Percentiles rank a stretch among this genome's conserved stretches.
These are phyloP conservation scores for Hypoxylon sp. DNA, from an alignment of 2,329 filamentous ascomycete genomes.

Conservation along the genomic window DNA sequence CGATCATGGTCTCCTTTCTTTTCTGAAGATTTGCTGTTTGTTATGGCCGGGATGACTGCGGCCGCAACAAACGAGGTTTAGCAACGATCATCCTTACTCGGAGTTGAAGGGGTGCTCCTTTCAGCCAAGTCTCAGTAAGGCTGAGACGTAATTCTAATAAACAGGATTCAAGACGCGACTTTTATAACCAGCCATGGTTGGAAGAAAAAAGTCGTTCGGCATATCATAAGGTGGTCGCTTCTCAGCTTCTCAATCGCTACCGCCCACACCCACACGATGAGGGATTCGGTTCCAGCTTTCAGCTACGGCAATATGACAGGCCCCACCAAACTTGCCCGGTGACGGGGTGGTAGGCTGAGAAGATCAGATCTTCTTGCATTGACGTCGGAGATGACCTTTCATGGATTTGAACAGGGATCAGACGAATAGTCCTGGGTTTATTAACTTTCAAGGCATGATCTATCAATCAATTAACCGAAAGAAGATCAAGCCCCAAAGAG, in stretches of 20 bases:
- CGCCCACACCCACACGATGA: background rate
- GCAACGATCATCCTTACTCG: constrained; percentile 11
- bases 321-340: constrained; percentile 20
- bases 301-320: constrained; percentile 31
- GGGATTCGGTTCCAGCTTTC: constrained; percentile 26
- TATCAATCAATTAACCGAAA: constrained; percentile 37
- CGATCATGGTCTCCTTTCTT: constrained; percentile 24
- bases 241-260: constrained; percentile 8
- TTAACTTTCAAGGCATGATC: constrained; percentile 19
- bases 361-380: constrained; percentile 49
- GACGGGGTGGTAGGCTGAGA: constrained; percentile 28
- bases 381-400: constrained; percentile 49
- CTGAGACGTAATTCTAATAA: constrained; percentile 24
- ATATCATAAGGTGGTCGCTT: constrained; percentile 5
- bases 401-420: constrained; percentile 36
- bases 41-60: constrained; percentile 26
- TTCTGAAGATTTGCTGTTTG: constrained; percentile 26
- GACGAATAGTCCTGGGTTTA: constrained; percentile 30
- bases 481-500: constrained; percentile 29
- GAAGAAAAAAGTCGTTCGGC: background rate
- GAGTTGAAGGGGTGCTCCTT: constrained; percentile 1
- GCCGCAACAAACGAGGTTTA: constrained; percentile 28
- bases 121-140: constrained; percentile 26
- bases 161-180: constrained; percentile 6
- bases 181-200: constrained; percentile 5